Evolutionary conservation across 306 rosid genomes (phyloP).

Genomic region (Chamaecrista fasciculata): DNA sequence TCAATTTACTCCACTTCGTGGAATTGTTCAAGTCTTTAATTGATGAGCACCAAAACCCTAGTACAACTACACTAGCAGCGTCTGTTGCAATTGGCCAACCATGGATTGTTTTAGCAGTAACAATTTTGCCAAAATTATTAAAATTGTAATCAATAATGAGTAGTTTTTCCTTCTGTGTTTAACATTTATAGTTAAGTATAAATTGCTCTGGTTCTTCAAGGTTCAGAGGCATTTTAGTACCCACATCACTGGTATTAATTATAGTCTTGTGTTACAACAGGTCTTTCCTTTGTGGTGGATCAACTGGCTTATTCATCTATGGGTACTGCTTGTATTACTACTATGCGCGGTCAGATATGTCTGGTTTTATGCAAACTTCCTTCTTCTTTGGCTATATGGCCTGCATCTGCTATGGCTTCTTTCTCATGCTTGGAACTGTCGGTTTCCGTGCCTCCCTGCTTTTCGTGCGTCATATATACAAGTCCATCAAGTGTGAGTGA

Average conservation of each 20-base stretch:
- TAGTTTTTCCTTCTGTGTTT: background rate
- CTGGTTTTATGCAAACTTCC: constrained; percentile 95
- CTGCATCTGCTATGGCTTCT: constrained; percentile 98
- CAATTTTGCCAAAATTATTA: background rate
- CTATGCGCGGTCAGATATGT: constrained; percentile 91
- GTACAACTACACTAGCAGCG: background rate
- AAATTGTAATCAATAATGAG: background rate
- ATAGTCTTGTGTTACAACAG: constrained; percentile 39
- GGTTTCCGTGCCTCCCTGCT: constrained; percentile 91
- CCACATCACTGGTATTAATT: constrained; percentile 18
- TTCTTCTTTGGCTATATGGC: constrained; percentile 99
- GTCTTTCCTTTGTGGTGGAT: constrained; percentile 96
- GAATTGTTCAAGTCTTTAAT: background rate
- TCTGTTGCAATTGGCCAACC: background rate
- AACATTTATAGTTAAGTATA: background rate
- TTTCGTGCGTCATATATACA: constrained; percentile 92
- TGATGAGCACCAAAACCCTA: background rate
- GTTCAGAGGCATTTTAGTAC: background rate
- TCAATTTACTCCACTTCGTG: background rate
- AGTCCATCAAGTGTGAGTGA: constrained; percentile 99
- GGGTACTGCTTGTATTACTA: constrained; percentile 95
- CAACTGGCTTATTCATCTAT: constrained; percentile 95
- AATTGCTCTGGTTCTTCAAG: background rate
- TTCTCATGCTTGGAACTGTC: constrained; percentile 90
- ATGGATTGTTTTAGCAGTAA: background rate